Evolutionary conservation across 129 eudicot genomes (phyloP), one percentile per base, ranked within the genome.

Genomic region (Oenanthe sinensis): DNA sequence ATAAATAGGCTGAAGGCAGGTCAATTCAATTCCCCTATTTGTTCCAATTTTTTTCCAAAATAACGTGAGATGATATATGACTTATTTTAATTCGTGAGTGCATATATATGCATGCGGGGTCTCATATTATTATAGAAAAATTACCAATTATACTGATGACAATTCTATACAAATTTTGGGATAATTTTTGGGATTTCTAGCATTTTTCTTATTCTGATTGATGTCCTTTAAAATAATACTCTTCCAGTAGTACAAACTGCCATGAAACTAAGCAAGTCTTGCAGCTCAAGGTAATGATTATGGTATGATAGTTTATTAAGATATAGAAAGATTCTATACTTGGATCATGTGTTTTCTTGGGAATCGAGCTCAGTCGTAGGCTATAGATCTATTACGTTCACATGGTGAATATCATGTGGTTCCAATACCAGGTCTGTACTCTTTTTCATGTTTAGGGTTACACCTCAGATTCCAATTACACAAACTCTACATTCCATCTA

Each of bases 271-370:
- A 58, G 12, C 42, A 1, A 2, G 68, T 60, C 68, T 8, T 60
- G 68, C 68, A 60, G 68, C 15, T 60, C 68, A 60, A 60, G 68
- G 30, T 60, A 0, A 24, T n/a, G 33, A 60, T 68, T 68, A 68
- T 5, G 19, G 40, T 4, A 33, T 68, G 73, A 30, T 28, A 33
- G 40, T 68, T 30, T 30, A 28, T 44, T 68, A 0, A 16, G 44
- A 68, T 24, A 10, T n/a, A 62, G 15, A 79, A 65, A 80, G 50
- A 88, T 89, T 49, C 91, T 47, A 92, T 90, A 68, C 92, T 89
- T 90, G 80, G 84, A 67, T 74, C 81, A 52, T 87, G 90, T 74
- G 77, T 84, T 89, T 87, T 83, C 90, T 87, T 80, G 95, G 87
- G 87, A 81, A 84, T 80, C 71, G 89, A 84, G 90, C 78, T 80